Base-by-base conservation (phyloP, 192 early-diverging fungal species). In the Linderina pennispora region DNA sequence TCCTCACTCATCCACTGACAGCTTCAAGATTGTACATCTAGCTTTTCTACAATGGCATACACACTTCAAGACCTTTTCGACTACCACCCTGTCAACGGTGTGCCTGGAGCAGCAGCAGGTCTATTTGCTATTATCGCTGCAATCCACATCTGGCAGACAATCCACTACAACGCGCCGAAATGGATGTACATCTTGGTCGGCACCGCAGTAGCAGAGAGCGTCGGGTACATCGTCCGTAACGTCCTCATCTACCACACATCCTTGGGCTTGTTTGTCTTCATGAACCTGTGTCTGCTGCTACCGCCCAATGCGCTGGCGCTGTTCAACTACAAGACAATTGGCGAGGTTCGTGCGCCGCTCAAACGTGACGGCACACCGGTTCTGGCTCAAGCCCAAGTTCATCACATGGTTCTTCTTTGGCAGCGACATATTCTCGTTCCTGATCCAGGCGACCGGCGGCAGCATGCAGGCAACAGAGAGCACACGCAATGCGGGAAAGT, bases 271-370 rank as follows among this genome's bases (percentile, higher is more conserved):
- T 75, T 55, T 36, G 53, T 66, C 6, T 37, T 36, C 11, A 73
- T 55, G 40, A 62, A 38, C 6, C 44, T 76, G 20, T 58, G 60
- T 33, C 56, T 75, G 8, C 28, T 73, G 10, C 52, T 76, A 4
- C 58, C 74, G 8, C 74, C 74, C 28, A 73, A 76, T 25, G 70
- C 74, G 8, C 48, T 76, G 17, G 69, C 74, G 13, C 35, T 76
- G 13, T 58, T 56, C 15, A 75, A 75, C 52, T 75, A 73, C 50
- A 75, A 73, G 23, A 48, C 63, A 8, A 23, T 75, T 3, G 70
- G 53, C 33, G 50, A 73, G 10, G 42, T 73, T 2, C n/a, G 58
- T 58, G 9, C 48, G 51, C 8, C 23, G 20, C 10, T 66, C 56
- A 0, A 40, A 37, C 3, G 38, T 45, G 28, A n/a, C 19, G 7